Conservation (phyloP, 345 rosid genomes). For the Camelina sativa region DNA sequence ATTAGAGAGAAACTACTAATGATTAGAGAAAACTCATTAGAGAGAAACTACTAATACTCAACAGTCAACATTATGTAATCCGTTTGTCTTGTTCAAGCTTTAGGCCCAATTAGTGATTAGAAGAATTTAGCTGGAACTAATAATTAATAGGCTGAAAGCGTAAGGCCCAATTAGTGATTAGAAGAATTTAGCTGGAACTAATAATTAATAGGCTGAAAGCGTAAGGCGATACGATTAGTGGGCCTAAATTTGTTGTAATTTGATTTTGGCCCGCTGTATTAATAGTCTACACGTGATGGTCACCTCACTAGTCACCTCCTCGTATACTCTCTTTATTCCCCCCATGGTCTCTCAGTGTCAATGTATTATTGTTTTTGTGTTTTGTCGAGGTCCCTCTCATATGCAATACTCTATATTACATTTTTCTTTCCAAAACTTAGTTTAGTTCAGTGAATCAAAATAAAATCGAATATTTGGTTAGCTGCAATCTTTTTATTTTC, state of each 20-base stretch:
- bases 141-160: constrained; percentile 11
- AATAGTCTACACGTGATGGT: not conserved
- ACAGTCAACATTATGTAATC: not conserved
- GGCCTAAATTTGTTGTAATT: not conserved
- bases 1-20: not conserved
- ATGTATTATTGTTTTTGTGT: not conserved
- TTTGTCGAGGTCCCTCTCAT: not conserved
- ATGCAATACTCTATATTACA: not conserved
- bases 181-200: not conserved
- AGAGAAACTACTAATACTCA: not conserved
- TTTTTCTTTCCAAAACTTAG: not conserved
- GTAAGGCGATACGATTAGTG: not conserved
- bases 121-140: not conserved
- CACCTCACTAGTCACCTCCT: not conserved
- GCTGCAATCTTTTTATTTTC: constrained; percentile 27
- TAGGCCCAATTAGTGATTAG: not conserved
- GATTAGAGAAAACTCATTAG: no score
- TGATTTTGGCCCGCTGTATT: not conserved
- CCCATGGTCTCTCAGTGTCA: not conserved
- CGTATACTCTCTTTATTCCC: not conserved
- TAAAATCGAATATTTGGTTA: constrained; percentile 41
- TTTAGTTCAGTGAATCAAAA: constrained; percentile 37
- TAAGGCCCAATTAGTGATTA: not conserved
- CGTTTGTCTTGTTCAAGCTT: not conserved
- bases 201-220: constrained; percentile 12